phyloP scores from a whole-genome alignment of 331 rosid genomes.

The Saraca asoca region DNA sequence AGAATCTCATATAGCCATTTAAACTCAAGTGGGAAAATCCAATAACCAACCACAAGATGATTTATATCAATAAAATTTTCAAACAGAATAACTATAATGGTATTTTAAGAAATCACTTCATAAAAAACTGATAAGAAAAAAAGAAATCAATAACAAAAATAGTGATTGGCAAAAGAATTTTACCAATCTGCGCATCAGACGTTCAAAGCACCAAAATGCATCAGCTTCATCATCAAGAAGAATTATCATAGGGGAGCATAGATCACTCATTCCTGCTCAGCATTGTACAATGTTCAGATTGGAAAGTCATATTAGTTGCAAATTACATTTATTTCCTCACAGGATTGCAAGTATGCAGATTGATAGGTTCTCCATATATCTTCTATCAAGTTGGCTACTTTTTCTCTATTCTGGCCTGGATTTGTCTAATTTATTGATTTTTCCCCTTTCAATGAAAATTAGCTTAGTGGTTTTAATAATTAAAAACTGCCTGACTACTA shows the following conservation, averaged over 20 bases:
- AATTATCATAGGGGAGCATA: constrained; percentile 95
- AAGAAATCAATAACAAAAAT: constrained; percentile 12
- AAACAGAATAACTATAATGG: background rate
- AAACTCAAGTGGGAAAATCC: background rate
- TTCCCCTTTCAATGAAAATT: constrained; percentile 6
- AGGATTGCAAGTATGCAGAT: constrained; percentile 14
- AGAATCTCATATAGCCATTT: constrained; percentile 1
- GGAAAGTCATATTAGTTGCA: constrained; percentile 32
- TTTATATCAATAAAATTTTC: background rate
- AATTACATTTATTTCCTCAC: constrained; percentile 9
- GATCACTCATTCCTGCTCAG: constrained; percentile 96
- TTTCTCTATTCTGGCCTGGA: constrained; percentile 1
- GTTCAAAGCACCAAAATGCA: constrained; percentile 99
- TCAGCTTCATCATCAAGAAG: constrained; percentile 97
- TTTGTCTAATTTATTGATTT: background rate
- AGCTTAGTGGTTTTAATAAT: constrained; percentile 9
- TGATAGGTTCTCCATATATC: background rate
- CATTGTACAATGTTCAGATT: constrained; percentile 35
- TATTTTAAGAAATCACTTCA: constrained; percentile 10
- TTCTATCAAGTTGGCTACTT: constrained; percentile 9
- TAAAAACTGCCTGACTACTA: constrained; percentile 2
- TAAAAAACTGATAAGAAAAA: constrained; percentile 3
- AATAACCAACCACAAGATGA: background rate
- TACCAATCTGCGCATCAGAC: constrained; percentile 98
- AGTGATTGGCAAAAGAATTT: constrained; percentile 24